These are phyloP conservation scores for Manihot esculenta DNA, from an alignment of 441 rosid species.

Conservation along the genomic window DNA sequence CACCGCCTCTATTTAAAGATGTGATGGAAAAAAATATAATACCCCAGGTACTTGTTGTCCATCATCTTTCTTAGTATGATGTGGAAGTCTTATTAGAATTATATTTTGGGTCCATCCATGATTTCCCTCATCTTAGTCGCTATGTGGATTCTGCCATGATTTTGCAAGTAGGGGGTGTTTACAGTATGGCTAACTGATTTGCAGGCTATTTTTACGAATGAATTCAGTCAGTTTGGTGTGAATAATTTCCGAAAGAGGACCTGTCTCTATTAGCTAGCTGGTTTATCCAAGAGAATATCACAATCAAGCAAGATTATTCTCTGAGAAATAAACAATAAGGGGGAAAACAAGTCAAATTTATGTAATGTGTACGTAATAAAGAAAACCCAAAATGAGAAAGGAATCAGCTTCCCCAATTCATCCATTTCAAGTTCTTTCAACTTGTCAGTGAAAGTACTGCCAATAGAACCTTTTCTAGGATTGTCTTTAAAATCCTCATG, in stretches of 20 bases:
- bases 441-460: too few relatives aligned
- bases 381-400: neutral
- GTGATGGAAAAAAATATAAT: conserved; percentile 98
- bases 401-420: too few relatives aligned
- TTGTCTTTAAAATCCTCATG: too few relatives aligned
- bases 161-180: too few relatives aligned
- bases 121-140: neutral
- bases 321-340: neutral
- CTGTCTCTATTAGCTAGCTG: neutral
- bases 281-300: neutral
- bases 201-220: neutral
- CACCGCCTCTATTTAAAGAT: conserved; percentile 92
- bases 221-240: neutral
- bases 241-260: neutral
- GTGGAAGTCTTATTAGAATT: neutral
- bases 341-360: neutral
- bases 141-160: too few relatives aligned
- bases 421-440: too few relatives aligned
- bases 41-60: conserved; percentile 62
- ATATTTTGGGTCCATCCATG: neutral
- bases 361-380: neutral
- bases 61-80: neutral
- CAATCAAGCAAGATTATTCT: neutral
- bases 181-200: neutral
- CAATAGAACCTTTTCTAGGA: too few relatives aligned